Evolutionary conservation across 2,329 filamentous ascomycete genomes (phyloP), one percentile per base, ranked within the genome.

Genomic region (Ascochyta rabiei): DNA sequence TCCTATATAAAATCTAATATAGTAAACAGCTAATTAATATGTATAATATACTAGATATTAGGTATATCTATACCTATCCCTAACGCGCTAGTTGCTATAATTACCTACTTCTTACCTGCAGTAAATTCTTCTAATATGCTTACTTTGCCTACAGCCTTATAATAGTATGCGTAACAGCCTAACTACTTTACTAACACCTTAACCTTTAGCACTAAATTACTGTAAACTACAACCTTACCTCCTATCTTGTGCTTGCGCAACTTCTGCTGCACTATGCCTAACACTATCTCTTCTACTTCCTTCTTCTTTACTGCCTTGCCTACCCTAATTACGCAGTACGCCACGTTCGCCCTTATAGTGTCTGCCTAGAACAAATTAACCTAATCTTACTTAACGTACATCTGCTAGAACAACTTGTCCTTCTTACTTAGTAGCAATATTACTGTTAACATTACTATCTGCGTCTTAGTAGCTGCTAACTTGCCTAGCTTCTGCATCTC

Each of bases 401-500:
- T 62, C 41, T 46, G 31, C 35, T 40, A 13, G 23, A 44, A 56
- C 24, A 65, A 51, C 50, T 63, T 40, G 10, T 49, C 26, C 48
- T 66, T 52, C 34, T 63, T 46, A 19, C 50, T 60, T 23, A 51
- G 64, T 39, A 45, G 62, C 28, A 68, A 57, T 37, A 48, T 67
- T 40, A 44, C 63, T 48, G 47, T 68, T 35, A 68, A 58, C 16
- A 61, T 41, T 10, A 67, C 65, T 18, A 68, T 62, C 61, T 67
- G 51, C 49, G 53, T 63, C 49, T 61, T 48, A 4, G 48, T 50
- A 6, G 18, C 16, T 21, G 47, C 46, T 40, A 68, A 43, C 56
- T 58, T 54, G 7, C 59, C 52, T 28, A 64, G 51, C 48, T 55
- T 23, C 47, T 61, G 18, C 24, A 68, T 53, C 41, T 57, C 19